Conservation (phyloP, 1,139 yeast genomes). For the Kluyveromyces marxianus region DNA sequence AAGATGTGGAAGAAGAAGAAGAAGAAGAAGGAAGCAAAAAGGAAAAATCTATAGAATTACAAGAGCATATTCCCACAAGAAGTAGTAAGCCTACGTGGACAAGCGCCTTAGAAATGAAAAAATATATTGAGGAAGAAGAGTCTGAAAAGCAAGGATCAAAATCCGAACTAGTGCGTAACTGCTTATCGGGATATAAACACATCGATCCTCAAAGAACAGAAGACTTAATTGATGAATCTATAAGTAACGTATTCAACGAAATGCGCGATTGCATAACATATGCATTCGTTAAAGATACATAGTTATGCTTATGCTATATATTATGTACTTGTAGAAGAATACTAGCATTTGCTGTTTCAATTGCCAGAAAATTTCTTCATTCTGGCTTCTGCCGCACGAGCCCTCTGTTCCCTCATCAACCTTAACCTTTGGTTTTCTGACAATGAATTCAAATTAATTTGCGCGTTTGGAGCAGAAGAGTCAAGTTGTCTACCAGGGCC, state of each 20-base stretch:
- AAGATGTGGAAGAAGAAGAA: conserved; percentile 9
- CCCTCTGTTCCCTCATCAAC: conserved; percentile 88
- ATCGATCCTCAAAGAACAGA: conserved; percentile 37
- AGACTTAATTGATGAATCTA: conserved; percentile 17
- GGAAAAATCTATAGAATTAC: background rate
- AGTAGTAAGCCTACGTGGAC: conserved; percentile 36
- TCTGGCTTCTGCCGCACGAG: conserved; percentile 94
- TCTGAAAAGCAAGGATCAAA: conserved; percentile 26
- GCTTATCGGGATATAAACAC: conserved; percentile 57
- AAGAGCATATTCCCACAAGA: no score
- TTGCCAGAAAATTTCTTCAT: conserved; percentile 26
- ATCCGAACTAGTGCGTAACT: conserved; percentile 43
- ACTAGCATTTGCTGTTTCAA: background rate
- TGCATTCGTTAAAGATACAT: conserved; percentile 20
- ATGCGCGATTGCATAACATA: conserved; percentile 17
- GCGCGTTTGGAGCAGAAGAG: conserved; percentile 20
- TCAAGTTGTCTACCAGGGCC: conserved; percentile 26
- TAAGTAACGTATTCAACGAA: conserved; percentile 17
- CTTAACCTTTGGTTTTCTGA: conserved; percentile 66
- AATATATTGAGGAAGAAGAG: conserved; percentile 28
- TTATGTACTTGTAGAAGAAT: no score
- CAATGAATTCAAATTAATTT: conserved; percentile 32
- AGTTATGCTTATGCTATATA: background rate
- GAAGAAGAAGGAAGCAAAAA: conserved; percentile 4
- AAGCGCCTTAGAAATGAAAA: conserved; percentile 45